Conservation (phyloP, 768 basidiomycete genomes). For the Saitozyma sp. region DNA sequence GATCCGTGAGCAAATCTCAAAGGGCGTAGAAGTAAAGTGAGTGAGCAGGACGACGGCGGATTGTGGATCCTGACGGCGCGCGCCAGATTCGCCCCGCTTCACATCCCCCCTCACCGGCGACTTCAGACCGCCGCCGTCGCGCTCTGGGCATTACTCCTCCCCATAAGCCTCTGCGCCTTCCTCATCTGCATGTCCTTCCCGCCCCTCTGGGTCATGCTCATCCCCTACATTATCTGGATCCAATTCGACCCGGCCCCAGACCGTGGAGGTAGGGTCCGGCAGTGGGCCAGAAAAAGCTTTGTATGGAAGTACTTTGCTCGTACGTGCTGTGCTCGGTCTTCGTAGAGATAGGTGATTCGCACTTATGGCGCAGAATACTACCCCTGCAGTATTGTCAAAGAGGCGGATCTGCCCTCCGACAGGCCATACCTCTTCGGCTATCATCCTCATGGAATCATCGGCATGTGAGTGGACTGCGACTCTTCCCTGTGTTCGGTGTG, state of each 20-base stretch:
- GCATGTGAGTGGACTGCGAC: conserved; percentile 68
- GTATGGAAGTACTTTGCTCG: conserved; percentile 91
- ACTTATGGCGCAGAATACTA: conserved; percentile 39
- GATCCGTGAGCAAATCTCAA: conserved; percentile 35
- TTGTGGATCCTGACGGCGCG: not conserved
- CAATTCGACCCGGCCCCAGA: conserved; percentile 73
- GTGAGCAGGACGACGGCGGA: not conserved
- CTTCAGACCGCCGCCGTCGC: conserved; percentile 88
- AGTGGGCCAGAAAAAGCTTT: conserved; percentile 68
- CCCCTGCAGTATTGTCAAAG: conserved; percentile 57
- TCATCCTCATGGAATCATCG: conserved; percentile 99
- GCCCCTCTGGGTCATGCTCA: conserved; percentile 79
- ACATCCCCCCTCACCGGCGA: conserved; percentile 79
- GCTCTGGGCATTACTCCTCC: conserved; percentile 78
- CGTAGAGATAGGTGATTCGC: not conserved
- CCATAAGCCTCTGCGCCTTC: conserved; percentile 67
- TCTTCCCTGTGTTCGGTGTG: not conserved
- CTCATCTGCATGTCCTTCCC: conserved; percentile 88
- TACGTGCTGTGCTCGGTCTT: conserved; percentile 52
- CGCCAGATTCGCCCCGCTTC: conserved; percentile 73
- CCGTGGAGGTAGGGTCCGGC: conserved; percentile 66
- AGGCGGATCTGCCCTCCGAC: conserved; percentile 85
- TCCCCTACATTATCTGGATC: conserved; percentile 77
- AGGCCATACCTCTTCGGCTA: conserved; percentile 96
- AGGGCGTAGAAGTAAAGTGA: conserved; percentile 45